Percentiles rank a stretch among this genome's conserved stretches.
Conservation (phyloP, 83 land plant genomes). For the Picea abies region DNA sequence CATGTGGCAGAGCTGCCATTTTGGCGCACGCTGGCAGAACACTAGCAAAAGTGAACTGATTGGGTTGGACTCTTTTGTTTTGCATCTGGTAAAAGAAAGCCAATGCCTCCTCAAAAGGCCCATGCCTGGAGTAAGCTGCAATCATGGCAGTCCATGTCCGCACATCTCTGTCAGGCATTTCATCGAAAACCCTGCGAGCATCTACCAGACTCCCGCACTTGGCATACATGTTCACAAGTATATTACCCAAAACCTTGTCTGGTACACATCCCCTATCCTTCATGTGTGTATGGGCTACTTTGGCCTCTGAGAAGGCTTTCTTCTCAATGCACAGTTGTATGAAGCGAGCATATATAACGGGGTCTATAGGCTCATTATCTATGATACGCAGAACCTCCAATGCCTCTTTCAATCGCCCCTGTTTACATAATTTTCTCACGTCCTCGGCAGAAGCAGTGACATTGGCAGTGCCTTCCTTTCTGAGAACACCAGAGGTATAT, state of each 20-base stretch:
- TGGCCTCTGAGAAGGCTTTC: too few relatives aligned
- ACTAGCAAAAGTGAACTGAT: conserved; percentile 57
- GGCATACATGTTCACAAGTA: conserved; percentile 17
- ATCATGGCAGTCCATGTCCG: conserved; percentile 60
- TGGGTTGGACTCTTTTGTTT: conserved; percentile 32
- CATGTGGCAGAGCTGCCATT: conserved; percentile 38
- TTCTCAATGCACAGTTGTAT: too few relatives aligned
- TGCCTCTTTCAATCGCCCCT: too few relatives aligned
- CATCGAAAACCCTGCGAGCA: conserved; percentile 27
- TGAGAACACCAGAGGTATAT: too few relatives aligned
- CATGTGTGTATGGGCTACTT: too few relatives aligned
- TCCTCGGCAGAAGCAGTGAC: too few relatives aligned
- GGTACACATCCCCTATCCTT: neutral
- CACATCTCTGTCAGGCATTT: conserved; percentile 20
- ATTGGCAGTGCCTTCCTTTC: too few relatives aligned
- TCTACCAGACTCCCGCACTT: conserved; percentile 17
- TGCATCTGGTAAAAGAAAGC: conserved; percentile 43
- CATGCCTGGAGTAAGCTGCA: conserved; percentile 38
- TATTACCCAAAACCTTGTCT: conserved; percentile 18
- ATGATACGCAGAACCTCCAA: too few relatives aligned
- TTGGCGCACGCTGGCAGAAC: conserved; percentile 48
- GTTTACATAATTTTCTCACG: too few relatives aligned
- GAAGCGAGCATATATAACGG: too few relatives aligned
- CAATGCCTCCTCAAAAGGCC: conserved; percentile 36
- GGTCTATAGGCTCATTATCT: too few relatives aligned